phyloP scores from a whole-genome alignment of 1,139 yeast species.

The Yamadazyma siamensis region DNA sequence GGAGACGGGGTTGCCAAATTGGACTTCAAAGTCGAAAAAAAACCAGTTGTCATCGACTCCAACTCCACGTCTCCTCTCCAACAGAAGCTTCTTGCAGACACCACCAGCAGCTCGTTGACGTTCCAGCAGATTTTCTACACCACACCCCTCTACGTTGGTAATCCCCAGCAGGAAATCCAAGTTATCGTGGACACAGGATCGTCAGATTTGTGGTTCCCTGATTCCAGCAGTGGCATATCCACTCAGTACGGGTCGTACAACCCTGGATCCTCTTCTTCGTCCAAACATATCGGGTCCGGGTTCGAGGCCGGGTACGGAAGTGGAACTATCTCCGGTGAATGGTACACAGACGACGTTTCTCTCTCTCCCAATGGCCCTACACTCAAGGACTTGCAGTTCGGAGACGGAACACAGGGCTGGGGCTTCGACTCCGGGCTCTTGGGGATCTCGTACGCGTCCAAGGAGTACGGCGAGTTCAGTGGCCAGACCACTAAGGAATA shows the following conservation, averaged over 20 bases:
- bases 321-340: neutral
- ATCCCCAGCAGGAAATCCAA: conserved; percentile 18
- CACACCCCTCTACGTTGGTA: conserved; percentile 13
- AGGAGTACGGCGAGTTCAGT: neutral
- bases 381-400: neutral
- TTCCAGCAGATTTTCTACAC: neutral
- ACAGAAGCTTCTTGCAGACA: neutral
- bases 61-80: neutral
- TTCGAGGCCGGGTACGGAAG: conserved; percentile 1
- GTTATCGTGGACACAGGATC: conserved; percentile 44
- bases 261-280: neutral
- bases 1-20: neutral
- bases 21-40: neutral
- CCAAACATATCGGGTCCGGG: neutral
- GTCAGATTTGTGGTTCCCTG: conserved; percentile 37
- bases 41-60: neutral
- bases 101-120: neutral
- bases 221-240: neutral
- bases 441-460: neutral
- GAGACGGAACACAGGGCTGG: neutral
- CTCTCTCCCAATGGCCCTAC: neutral
- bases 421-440: neutral
- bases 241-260: conserved; percentile 4
- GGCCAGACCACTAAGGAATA: neutral
- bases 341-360: neutral